Evolutionary conservation across 2,329 filamentous ascomycete genomes (phyloP).

Genomic region (Cercospora zeae-maydis): DNA sequence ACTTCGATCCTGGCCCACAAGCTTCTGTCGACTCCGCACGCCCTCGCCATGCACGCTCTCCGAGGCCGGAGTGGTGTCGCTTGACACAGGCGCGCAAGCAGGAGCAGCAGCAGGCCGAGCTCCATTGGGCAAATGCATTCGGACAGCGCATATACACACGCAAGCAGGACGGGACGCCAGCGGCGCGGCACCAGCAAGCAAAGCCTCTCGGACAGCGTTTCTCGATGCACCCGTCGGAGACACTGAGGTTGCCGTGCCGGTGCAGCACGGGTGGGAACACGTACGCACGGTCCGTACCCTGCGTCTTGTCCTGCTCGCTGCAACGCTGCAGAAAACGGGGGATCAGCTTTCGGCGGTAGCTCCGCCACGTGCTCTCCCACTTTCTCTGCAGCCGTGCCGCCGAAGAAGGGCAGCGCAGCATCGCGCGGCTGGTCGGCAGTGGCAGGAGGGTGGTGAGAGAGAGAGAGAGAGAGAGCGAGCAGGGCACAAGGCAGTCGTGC

Average conservation of each 20-base stretch:
- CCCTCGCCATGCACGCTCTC: not conserved
- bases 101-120: not conserved
- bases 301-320: not conserved
- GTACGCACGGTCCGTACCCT: no score
- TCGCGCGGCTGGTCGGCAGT: no score
- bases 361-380: not conserved
- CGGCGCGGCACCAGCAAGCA: not conserved
- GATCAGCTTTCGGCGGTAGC: not conserved
- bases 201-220: not conserved
- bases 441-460: no score
- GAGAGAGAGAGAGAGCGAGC: no score
- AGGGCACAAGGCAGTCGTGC: no score
- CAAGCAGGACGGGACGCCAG: not conserved
- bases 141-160: not conserved
- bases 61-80: not conserved
- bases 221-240: not conserved
- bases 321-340: not conserved
- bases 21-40: not conserved
- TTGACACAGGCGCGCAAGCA: not conserved
- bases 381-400: no score
- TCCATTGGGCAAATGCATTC: not conserved
- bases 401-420: no score
- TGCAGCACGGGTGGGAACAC: no score
- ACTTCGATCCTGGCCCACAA: not conserved
- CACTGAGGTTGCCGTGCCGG: no score